Base-by-base conservation (phyloP, 768 basidiomycete genomes). In the Amanita rubescens region DNA sequence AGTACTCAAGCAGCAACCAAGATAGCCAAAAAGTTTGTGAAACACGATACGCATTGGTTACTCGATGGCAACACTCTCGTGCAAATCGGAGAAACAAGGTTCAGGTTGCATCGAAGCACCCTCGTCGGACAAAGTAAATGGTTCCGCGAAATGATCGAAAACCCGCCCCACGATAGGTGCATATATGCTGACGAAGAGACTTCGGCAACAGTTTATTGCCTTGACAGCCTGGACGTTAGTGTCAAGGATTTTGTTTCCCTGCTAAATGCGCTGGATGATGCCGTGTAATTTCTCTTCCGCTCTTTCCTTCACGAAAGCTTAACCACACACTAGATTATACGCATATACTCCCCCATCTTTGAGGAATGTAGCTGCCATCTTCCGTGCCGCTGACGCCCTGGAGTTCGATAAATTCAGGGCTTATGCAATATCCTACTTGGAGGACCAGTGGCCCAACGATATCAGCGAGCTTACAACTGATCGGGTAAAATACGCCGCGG, bases 41-140 rank as follows among this genome's bases (percentile, higher is more conserved):
- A 42, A 34, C 37, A 39, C 12, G 27, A 19, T n/a, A 22, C 15
- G 27, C 57, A 69, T 46, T 73, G 73, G 72, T 57, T 67, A 22
- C 60, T 63, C 19, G 71, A 71, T 51, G 73, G 71, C 1, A 65
- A 64, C 7, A 59, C 71, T 1, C 61, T 71, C 34, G 44, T 77
- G 8, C 64, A 70, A 42, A 55, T 71, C n/a, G 57, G 63, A n/a
- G 58, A 63, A 17, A 65, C 61, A 3, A 60, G 68, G 32, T 74
- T 73, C 58, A 62, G 60, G 17, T 55, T 76, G 14, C 68, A 72
- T n/a, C 60, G 67, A 15, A 69, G 67, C 48, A 62, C 60, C n/a
- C 64, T 75, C 5, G 54, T 60, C 11, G 58, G 55, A 32, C 57
- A 68, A 11, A 70, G 69, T 3, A 54, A 48, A 7, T 74, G 65